Percentiles rank a stretch among this genome's conserved stretches.
Conservation (phyloP, 1,284 basidiomycete species). For the Ceratobasidium sp. region DNA sequence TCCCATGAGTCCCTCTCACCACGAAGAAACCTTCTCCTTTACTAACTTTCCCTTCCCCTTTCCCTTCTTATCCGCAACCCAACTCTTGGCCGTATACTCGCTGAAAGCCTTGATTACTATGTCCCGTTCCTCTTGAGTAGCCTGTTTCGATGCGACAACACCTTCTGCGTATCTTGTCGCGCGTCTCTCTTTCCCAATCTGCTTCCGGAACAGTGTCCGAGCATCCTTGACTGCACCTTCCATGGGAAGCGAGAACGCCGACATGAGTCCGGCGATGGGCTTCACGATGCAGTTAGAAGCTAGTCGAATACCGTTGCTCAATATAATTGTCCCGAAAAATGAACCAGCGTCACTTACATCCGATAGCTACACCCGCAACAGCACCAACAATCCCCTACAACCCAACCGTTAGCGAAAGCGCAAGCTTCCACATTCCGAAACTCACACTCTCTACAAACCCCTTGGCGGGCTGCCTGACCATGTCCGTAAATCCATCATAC, state of each 20-base stretch:
- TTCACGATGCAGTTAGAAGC: slow-evolving; percentile 27
- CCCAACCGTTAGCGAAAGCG: neutral
- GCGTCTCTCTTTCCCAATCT: slow-evolving; percentile 56
- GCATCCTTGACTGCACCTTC: slow-evolving; percentile 61
- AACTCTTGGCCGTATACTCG: slow-evolving; percentile 53
- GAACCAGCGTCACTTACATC: slow-evolving; percentile 4
- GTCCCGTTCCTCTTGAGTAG: slow-evolving; percentile 56
- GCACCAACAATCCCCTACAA: slow-evolving; percentile 27
- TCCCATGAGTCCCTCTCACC: neutral
- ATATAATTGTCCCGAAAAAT: neutral
- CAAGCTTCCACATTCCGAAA: too few species aligned
- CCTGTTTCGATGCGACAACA: slow-evolving; percentile 56
- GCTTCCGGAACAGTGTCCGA: slow-evolving; percentile 54
- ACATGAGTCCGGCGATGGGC: slow-evolving; percentile 58
- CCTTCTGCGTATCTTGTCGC: slow-evolving; percentile 60
- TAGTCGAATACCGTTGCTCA: neutral
- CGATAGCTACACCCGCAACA: slow-evolving; percentile 19
- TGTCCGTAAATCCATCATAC: slow-evolving; percentile 67
- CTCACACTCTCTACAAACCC: slow-evolving; percentile 53
- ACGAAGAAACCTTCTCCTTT: neutral
- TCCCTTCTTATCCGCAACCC: slow-evolving; percentile 50
- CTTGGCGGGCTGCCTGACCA: slow-evolving; percentile 64
- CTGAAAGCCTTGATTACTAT: slow-evolving; percentile 61
- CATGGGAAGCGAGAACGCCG: slow-evolving; percentile 61
- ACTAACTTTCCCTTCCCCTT: slow-evolving; percentile 55